A percentile compares a stretch with the other conserved stretches of the same genome.
These are phyloP conservation scores for Helianthus annuus DNA, from an alignment of 129 eudicot species.

Conservation along the genomic window HanXRQr2.0-SUNRISE NC_035437.2:67730406-67730905, in stretches of 20 bases:
- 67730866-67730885: too few species aligned
- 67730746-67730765: too few species aligned
- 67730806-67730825: too few species aligned
- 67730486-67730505: conserved; percentile 91
- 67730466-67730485: conserved; percentile 52
- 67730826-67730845: too few species aligned
- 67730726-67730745: too few species aligned
- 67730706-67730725: too few species aligned
- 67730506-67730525: conserved; percentile 42
- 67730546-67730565: conserved; percentile 64
- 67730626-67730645: conserved; percentile 31
- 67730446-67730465: conserved; percentile 39
- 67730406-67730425: conserved; percentile 18
- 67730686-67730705: conserved; percentile 25
- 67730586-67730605: conserved; percentile 32
- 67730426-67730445: conserved; percentile 28
- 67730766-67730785: too few species aligned
- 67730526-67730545: conserved; percentile 43
- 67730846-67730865: too few species aligned
- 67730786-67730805: too few species aligned
- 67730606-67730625: conserved; percentile 38
- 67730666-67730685: conserved; percentile 44
- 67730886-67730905: too few species aligned
- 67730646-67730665: conserved; percentile 33
- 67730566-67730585: conserved; percentile 39